Evolutionary conservation across 2,329 filamentous ascomycete species (phyloP), one percentile per base, ranked within the genome.

Genomic region (Ophiostoma sp.): DNA sequence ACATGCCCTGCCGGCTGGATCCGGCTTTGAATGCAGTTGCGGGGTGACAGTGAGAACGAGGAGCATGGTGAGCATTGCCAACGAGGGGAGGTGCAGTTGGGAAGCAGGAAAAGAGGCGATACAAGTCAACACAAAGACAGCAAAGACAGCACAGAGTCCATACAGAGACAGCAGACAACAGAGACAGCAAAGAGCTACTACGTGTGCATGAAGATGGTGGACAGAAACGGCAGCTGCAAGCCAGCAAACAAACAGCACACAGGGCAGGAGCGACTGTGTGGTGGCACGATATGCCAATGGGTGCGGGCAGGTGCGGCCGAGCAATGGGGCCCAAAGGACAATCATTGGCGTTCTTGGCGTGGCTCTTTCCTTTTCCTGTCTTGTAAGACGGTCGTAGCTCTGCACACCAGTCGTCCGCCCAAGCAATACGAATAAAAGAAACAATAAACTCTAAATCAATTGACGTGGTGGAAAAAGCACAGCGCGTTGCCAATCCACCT

Each of bases 1-100:
- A 69, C 68, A 69, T 69, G 68, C 45, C 42, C 55, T 27, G 42
- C 65, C 68, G 66, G 65, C 65, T 67, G 68, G 65, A 41, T 67
- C 65, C 68, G 65, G 65, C 41, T 41, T 49, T 44, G 67, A 18
- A 40, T 8, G 18, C 27, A 27, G 27, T 27, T 27, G 27, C 27
- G 27, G 18, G 42, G 47, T 16, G 14, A 42, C 27, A 41, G 55
- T 47, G 63, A 65, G 27, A 41, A 47, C 42, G 49, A 58, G 16
- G 52, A 38, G 60, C 27, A 27, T 18, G n/a, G 55, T 38, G 64
- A 40, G 27, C n/a, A 14, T 67, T 67, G 65, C 65, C 65, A 69
- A 44, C 65, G 27, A n/a, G 27, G 27, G 27, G 27, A 27, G 27
- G 27, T 27, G 27, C 27, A 27, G 27, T 27, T 27, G 27, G 27